A percentile compares a stretch with the other conserved stretches of the same genome.
phyloP scores from a whole-genome alignment of 495 filamentous ascomycete genomes.

The Aspergillus olivimuriae region DNA sequence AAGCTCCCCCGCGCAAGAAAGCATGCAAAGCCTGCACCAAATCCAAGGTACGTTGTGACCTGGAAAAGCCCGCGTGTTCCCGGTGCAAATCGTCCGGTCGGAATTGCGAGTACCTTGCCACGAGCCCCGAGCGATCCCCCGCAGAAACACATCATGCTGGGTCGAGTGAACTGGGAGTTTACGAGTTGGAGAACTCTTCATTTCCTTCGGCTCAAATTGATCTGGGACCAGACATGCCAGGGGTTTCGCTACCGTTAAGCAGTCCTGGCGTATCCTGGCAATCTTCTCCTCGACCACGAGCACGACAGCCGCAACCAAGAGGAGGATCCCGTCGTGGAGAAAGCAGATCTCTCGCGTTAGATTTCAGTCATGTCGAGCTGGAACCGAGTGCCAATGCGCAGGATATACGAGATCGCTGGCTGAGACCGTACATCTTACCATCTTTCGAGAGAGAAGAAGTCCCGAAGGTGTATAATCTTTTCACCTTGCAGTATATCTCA shows the following conservation, averaged over 20 bases:
- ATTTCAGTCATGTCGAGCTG: conserved; percentile 13
- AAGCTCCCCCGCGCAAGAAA: conserved; percentile 20
- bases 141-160: no score
- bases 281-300: not conserved
- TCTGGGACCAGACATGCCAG: not conserved
- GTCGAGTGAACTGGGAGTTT: no score
- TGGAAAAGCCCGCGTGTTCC: conserved; percentile 29
- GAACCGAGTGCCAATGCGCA: conserved; percentile 33
- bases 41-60: conserved; percentile 33
- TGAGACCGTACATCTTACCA: conserved; percentile 31
- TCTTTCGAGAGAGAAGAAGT: conserved; percentile 21
- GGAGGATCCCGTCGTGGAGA: no score
- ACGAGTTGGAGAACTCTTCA: no score
- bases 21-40: conserved; percentile 30
- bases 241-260: not conserved
- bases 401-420: conserved; percentile 27
- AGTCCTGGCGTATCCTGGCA: not conserved
- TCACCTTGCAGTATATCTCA: conserved; percentile 31
- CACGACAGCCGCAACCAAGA: not conserved
- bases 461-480: conserved; percentile 27
- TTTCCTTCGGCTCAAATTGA: not conserved
- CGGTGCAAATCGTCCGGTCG: conserved; percentile 26
- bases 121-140: no score
- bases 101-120: conserved; percentile 24
- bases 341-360: conserved; percentile 2